phyloP scores from a whole-genome alignment of 176 grass and related monocot species.

The Zizania latifolia region DNA sequence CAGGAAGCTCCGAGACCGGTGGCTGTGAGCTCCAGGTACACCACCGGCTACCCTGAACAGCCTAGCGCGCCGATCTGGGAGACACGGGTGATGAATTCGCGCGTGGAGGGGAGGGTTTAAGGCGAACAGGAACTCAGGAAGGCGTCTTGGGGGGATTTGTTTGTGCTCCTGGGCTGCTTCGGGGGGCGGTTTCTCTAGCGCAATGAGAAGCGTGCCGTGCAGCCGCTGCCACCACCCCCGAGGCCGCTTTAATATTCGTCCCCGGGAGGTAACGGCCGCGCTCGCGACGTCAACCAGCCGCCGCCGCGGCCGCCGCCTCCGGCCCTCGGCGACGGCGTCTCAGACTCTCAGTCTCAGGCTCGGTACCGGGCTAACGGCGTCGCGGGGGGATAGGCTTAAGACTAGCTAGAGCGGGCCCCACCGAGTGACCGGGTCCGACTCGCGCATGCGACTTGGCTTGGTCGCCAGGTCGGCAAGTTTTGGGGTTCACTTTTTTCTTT shows the following conservation, averaged over 20 bases:
- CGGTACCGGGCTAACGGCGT: slow-evolving; percentile 35
- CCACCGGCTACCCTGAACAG: neutral
- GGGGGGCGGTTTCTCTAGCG: slow-evolving; percentile 18
- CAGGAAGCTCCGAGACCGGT: neutral
- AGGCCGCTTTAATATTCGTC: slow-evolving; percentile 21
- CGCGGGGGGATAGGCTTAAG: neutral
- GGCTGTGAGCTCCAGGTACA: neutral
- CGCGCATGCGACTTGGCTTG: neutral
- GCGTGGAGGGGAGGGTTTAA: neutral
- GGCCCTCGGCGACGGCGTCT: neutral
- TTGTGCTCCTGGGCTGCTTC: neutral
- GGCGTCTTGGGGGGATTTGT: slow-evolving; percentile 6
- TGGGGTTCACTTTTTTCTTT: neutral
- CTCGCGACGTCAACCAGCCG: neutral
- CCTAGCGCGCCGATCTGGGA: neutral
- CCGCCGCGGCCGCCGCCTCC: neutral
- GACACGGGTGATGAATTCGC: neutral
- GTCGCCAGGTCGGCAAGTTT: slow-evolving; percentile 2
- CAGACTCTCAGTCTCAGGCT: no score
- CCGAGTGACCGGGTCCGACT: neutral
- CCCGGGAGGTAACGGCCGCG: neutral
- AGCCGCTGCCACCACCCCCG: neutral
- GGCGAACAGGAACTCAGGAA: neutral
- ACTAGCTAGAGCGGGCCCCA: neutral
- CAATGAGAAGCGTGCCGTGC: slow-evolving; percentile 11